phyloP scores from a whole-genome alignment of 371 early-diverging fungal species.

The Lichtheimia ramosa region DNA sequence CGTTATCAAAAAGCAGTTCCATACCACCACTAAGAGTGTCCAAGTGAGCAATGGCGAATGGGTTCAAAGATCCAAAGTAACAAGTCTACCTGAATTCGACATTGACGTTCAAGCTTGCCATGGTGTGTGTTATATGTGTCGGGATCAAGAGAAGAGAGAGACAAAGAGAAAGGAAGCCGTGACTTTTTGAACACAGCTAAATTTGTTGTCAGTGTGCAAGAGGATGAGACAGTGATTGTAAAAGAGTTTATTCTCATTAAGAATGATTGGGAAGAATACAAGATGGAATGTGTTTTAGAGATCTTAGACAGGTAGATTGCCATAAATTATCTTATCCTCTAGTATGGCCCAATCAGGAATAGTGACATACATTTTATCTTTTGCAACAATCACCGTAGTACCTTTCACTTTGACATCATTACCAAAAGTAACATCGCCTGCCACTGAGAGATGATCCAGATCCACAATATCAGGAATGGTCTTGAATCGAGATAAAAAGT shows the following conservation, averaged over 20 bases:
- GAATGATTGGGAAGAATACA: not conserved
- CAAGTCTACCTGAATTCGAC: constrained; percentile 15
- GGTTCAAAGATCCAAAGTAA: too few species aligned
- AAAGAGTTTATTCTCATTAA: not conserved
- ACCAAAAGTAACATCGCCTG: constrained; percentile 98
- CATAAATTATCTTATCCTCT: constrained; percentile 98
- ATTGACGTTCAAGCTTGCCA: constrained; percentile 14
- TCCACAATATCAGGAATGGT: constrained; percentile 96
- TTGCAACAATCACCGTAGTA: constrained; percentile 98
- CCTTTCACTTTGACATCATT: constrained; percentile 92
- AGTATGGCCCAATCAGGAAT: constrained; percentile 97
- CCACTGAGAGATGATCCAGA: constrained; percentile 97
- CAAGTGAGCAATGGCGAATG: not conserved
- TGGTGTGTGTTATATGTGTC: not conserved
- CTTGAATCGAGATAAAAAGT: constrained; percentile 79
- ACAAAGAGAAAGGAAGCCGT: not conserved
- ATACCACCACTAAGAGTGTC: constrained; percentile 76
- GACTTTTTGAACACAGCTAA: not conserved
- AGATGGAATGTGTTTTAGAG: constrained; percentile 55
- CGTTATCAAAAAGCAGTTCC: constrained; percentile 89
- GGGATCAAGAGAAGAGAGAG: not conserved
- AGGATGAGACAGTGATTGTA: not conserved
- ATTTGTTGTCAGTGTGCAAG: not conserved
- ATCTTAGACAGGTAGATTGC: constrained; percentile 91
- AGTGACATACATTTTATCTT: too few species aligned